A percentile compares a stretch with the other conserved stretches of the same genome.
Conservation (phyloP, 208 protist genomes). For the Crithidia bombi region DNA sequence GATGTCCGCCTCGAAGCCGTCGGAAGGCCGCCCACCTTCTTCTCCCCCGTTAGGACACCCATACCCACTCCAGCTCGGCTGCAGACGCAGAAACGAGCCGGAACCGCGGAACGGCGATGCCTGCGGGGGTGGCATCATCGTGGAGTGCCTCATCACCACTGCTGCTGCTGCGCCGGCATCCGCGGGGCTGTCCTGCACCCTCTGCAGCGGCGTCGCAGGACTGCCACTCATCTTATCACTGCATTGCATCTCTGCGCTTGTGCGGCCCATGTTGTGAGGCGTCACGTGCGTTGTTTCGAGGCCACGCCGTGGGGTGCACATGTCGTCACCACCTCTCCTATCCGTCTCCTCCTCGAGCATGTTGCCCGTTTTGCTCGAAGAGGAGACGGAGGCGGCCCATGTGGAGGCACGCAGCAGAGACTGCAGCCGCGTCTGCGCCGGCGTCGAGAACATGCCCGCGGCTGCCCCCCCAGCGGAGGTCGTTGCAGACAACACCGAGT, state of each 20-base stretch:
- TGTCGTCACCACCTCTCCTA: not conserved
- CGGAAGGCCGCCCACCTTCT: constrained; percentile 1
- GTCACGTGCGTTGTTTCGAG: not conserved
- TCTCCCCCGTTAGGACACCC: not conserved
- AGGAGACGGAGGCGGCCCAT: constrained; percentile 3
- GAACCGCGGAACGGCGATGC: constrained; percentile 27
- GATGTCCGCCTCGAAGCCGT: constrained; percentile 25
- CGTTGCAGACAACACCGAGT: not conserved
- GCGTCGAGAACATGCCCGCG: constrained; percentile 26
- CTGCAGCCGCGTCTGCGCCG: constrained; percentile 27
- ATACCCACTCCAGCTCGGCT: constrained; percentile 1
- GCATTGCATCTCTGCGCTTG: not conserved
- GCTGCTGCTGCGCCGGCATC: not conserved
- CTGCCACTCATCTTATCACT: not conserved
- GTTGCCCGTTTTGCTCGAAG: not conserved
- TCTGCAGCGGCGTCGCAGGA: constrained; percentile 1
- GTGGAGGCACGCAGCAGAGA: constrained; percentile 30
- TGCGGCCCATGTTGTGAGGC: not conserved
- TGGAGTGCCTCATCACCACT: not conserved
- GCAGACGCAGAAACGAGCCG: constrained; percentile 24
- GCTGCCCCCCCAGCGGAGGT: constrained; percentile 2
- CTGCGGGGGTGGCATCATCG: not conserved
- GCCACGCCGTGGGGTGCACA: not conserved
- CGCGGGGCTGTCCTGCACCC: not conserved
- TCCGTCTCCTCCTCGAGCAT: not conserved